Evolutionary conservation across 2,329 filamentous ascomycete genomes (phyloP).

Genomic region (Hymenoscyphus repandus): DNA sequence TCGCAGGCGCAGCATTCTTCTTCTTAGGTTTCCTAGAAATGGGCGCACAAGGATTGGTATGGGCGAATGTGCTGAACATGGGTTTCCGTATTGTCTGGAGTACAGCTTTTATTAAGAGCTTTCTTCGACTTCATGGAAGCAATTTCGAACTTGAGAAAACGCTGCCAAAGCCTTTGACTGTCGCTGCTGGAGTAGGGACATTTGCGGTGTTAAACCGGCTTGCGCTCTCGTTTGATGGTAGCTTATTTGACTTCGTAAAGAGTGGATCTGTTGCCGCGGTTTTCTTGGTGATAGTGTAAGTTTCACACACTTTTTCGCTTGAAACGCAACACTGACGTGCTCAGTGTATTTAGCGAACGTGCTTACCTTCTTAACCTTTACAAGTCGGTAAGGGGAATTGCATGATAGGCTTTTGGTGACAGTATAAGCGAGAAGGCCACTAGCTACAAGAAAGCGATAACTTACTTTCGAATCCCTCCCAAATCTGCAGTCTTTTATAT

Average conservation of each 20-base stretch:
- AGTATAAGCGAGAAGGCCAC: too few species aligned
- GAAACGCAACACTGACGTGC: conserved; percentile 2
- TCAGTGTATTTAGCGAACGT: conserved; percentile 50
- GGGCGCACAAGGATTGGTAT: conserved; percentile 76
- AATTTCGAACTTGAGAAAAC: conserved; percentile 38
- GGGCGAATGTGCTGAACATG: conserved; percentile 91
- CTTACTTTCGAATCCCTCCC: too few species aligned
- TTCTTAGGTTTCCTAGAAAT: conserved; percentile 64
- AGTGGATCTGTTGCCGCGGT: conserved; percentile 45
- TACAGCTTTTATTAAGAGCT: conserved; percentile 61
- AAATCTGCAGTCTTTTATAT: too few species aligned
- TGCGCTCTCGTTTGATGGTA: conserved; percentile 22
- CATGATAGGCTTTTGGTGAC: too few species aligned
- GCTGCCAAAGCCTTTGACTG: conserved; percentile 39
- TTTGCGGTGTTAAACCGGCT: conserved; percentile 36
- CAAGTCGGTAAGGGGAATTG: conserved; percentile 35
- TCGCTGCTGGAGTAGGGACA: conserved; percentile 40
- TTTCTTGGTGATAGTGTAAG: conserved; percentile 56
- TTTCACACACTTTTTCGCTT: conserved; percentile 24
- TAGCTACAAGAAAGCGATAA: too few species aligned
- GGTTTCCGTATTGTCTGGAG: conserved; percentile 78
- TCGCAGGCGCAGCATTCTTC: conserved; percentile 68
- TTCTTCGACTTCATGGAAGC: conserved; percentile 47
- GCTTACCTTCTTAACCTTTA: conserved; percentile 48
- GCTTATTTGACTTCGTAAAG: conserved; percentile 36